A percentile compares a stretch with the other conserved stretches of the same genome.
Conservation (phyloP, 495 filamentous ascomycete species). For the Xylaria longipes region DNA sequence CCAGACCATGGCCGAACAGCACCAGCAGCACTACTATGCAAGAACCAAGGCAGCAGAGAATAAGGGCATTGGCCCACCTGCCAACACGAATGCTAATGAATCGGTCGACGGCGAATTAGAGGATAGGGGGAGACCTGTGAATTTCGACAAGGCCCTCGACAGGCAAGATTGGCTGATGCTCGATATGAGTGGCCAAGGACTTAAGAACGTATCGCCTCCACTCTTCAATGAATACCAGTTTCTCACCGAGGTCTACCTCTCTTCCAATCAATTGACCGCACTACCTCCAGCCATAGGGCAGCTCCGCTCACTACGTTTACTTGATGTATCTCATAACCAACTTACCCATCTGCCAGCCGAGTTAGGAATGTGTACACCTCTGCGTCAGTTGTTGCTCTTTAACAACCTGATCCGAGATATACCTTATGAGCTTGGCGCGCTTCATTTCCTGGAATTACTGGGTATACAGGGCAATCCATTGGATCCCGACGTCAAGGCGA, state of each 20-base stretch:
- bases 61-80: constrained; percentile 57
- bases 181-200: constrained; percentile 91
- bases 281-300: constrained; percentile 80
- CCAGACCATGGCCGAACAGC: constrained; percentile 69
- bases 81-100: constrained; percentile 40
- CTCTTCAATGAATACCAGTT: constrained; percentile 84
- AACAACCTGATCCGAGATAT: constrained; percentile 85
- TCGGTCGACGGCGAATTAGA: constrained; percentile 64
- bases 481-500: constrained; percentile 71
- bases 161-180: constrained; percentile 88
- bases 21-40: constrained; percentile 61
- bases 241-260: constrained; percentile 87
- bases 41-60: constrained; percentile 60
- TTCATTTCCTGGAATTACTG: constrained; percentile 84
- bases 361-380: constrained; percentile 91
- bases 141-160: constrained; percentile 60
- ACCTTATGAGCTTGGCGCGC: constrained; percentile 84
- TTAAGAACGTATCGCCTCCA: constrained; percentile 76
- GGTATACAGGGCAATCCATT: constrained; percentile 93
- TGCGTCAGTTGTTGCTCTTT: constrained; percentile 80
- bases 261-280: constrained; percentile 81
- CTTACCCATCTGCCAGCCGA: constrained; percentile 84
- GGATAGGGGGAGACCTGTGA: constrained; percentile 67
- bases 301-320: constrained; percentile 74
- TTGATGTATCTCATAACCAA: constrained; percentile 89